These are phyloP conservation scores for Ceratobasidium sp. DNA, from an alignment of 1,284 basidiomycete species.

Conservation along the genomic window DNA sequence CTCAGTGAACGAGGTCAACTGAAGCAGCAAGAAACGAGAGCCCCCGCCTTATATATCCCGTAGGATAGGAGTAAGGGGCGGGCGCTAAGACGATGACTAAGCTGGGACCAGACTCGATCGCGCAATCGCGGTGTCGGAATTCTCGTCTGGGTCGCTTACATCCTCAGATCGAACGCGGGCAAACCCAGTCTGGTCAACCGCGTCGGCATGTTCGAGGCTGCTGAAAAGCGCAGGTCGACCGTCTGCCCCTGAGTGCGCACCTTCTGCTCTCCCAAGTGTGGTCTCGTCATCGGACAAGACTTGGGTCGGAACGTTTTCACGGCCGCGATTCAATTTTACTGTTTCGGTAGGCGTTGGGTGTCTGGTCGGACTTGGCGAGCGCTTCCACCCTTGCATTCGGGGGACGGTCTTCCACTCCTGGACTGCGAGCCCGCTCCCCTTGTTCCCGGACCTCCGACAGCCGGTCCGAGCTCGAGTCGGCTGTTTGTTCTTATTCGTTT, in stretches of 20 bases:
- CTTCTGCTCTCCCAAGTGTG: too few relatives aligned
- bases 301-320: conserved; percentile 28
- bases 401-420: conserved; percentile 29
- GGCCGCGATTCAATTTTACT: conserved; percentile 39
- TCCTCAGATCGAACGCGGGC: neutral
- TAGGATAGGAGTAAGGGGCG: too few relatives aligned
- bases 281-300: conserved; percentile 31
- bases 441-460: conserved; percentile 28
- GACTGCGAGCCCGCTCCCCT: conserved; percentile 41
- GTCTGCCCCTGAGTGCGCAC: conserved; percentile 10
- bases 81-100: too few relatives aligned
- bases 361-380: conserved; percentile 11
- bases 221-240: conserved; percentile 15
- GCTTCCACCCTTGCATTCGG: conserved; percentile 25
- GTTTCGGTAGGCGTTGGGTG: conserved; percentile 23
- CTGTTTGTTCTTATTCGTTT: conserved; percentile 1
- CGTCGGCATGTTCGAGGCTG: conserved; percentile 5
- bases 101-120: too few relatives aligned
- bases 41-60: too few relatives aligned
- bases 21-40: too few relatives aligned
- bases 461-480: conserved; percentile 34
- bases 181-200: conserved; percentile 9
- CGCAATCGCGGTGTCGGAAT: conserved; percentile 11
- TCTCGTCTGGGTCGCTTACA: conserved; percentile 20
- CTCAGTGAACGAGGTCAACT: too few relatives aligned